These are phyloP conservation scores for Phytophthora ramorum DNA, from an alignment of 352 stramenopile species.

Conservation along the genomic window DNA sequence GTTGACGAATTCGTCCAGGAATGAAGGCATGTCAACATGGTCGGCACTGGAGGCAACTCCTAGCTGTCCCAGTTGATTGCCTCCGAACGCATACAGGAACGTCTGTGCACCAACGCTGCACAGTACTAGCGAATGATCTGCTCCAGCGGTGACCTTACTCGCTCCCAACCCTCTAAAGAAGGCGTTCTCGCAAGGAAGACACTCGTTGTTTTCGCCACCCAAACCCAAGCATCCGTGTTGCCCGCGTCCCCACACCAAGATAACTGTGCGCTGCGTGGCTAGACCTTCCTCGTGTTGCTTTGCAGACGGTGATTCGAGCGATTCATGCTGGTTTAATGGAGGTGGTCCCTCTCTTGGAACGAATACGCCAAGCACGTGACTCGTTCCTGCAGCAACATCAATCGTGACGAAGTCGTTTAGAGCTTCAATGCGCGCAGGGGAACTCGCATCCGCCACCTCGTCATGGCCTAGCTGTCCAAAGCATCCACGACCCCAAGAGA, in stretches of 20 bases:
- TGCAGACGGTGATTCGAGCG: background rate
- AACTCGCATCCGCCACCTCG: background rate
- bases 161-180: slow-evolving; percentile 74
- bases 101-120: slow-evolving; percentile 45
- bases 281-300: slow-evolving; percentile 1
- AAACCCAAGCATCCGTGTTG: slow-evolving; percentile 62
- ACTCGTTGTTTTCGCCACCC: slow-evolving; percentile 37
- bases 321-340: slow-evolving; percentile 2
- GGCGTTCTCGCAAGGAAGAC: slow-evolving; percentile 47
- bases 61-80: slow-evolving; percentile 71
- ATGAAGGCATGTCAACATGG: slow-evolving; percentile 66
- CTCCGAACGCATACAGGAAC: slow-evolving; percentile 77
- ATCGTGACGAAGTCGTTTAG: slow-evolving; percentile 40
- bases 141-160: slow-evolving; percentile 49
- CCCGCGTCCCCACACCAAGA: slow-evolving; percentile 59
- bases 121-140: slow-evolving; percentile 73
- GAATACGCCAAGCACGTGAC: slow-evolving; percentile 62
- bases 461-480: slow-evolving; percentile 73
- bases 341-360: slow-evolving; percentile 4
- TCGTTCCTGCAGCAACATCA: slow-evolving; percentile 56
- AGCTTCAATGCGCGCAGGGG: slow-evolving; percentile 38
- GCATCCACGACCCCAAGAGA: slow-evolving; percentile 64
- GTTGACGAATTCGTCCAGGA: slow-evolving; percentile 59
- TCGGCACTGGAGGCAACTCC: slow-evolving; percentile 45
- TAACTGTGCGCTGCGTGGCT: slow-evolving; percentile 40